Conservation (phyloP, 2,329 filamentous ascomycete species). For the Didymosphaeria variabile region DNA sequence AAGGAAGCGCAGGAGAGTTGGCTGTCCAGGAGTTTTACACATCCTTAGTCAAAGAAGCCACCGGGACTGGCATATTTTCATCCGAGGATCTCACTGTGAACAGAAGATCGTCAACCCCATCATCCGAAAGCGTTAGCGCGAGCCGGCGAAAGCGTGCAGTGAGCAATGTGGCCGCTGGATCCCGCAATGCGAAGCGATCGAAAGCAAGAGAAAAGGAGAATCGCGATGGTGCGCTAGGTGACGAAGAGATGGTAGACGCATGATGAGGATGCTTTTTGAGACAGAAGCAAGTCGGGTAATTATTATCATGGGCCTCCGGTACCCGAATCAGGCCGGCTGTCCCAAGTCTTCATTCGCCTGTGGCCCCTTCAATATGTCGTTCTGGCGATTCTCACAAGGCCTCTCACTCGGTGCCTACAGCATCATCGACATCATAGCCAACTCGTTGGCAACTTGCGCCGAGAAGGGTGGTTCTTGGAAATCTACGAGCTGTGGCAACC, state of each 20-base stretch:
- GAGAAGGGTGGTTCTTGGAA: too few species aligned
- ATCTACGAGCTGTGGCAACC: too few species aligned
- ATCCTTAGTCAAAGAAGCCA: slow-evolving; percentile 43
- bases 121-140: slow-evolving; percentile 28
- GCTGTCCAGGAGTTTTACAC: slow-evolving; percentile 44
- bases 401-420: too few species aligned
- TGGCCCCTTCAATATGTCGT: too few species aligned
- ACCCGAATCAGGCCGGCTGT: background rate
- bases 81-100: slow-evolving; percentile 26
- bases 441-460: too few species aligned
- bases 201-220: slow-evolving; percentile 35
- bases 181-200: slow-evolving; percentile 35
- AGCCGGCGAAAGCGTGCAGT: slow-evolving; percentile 38
- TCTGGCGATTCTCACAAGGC: too few species aligned
- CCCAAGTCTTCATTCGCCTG: too few species aligned
- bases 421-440: too few species aligned
- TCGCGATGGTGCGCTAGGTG: slow-evolving; percentile 18
- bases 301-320: background rate
- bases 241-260: slow-evolving; percentile 24
- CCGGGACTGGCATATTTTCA: slow-evolving; percentile 43
- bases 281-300: background rate
- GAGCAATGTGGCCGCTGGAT: slow-evolving; percentile 31
- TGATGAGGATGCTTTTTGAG: background rate
- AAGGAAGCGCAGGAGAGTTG: slow-evolving; percentile 41
- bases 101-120: slow-evolving; percentile 33